Evolutionary conservation across 2,329 filamentous ascomycete genomes (phyloP), one percentile per base, ranked within the genome.

Genomic region (Geosmithia morbida): DNA sequence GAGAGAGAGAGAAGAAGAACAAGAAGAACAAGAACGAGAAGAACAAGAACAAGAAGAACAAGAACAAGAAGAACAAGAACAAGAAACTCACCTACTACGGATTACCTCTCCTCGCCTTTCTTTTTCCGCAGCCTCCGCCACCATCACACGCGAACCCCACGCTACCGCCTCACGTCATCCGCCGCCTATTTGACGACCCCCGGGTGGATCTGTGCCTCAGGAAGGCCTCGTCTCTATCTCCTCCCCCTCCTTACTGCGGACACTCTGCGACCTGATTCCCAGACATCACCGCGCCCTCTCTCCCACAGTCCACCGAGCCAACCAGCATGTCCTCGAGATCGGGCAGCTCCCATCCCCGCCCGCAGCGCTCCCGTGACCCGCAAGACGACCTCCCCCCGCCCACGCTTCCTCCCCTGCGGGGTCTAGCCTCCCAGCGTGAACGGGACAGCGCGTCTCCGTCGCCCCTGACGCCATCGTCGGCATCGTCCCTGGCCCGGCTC

Each of bases 251-350:
- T 5, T 11, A 18, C 41, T 43, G n/a, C 19, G 6, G 41, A 18
- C 39, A 7, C 4, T 8, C 22, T 8, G 8, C 41, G 7, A 4
- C 41, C 4, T 43, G 6, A 43, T 16, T 26, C 22, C 22, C 4
- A 26, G 4, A 26, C 22, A 26, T 26, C 22, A 26, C 22, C 22
- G 4, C 22, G 22, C n/a, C n/a, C n/a, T n/a, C n/a, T n/a, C n/a
- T n/a, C n/a, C n/a, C n/a, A n/a, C n/a, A n/a, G n/a, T n/a, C n/a
- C n/a, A 26, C 22, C 22, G 22, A 26, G n/a, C 22, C 22, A 37
- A 11, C 29, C 29, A 37, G 13, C 26, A 50, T 50, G 49, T 48
- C 46, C 33, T 50, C 46, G 11, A 22, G 48, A 18, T 49, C 46
- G 16, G 46, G 46, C 22, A 26, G 8, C 29, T 47, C 46, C 16